Evolutionary conservation across 2,329 filamentous ascomycete species (phyloP), one percentile per base, ranked within the genome.

Genomic region (Davidsoniella virescens): DNA sequence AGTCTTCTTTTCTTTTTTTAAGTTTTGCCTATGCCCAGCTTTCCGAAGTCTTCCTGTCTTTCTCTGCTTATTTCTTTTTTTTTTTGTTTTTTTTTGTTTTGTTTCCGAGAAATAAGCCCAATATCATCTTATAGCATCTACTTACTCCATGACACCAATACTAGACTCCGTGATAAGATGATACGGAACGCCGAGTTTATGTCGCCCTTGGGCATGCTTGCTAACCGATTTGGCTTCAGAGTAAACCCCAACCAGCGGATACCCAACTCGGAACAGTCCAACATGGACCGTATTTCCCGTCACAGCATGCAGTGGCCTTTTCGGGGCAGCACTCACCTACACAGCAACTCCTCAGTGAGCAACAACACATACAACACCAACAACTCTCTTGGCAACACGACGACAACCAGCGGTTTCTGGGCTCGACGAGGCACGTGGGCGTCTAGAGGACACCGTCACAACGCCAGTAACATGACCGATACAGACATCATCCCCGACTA

Each of bases 401-500:
- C 51, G 9, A 47, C 47, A 26, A 42, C 44, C 29, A 46, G 43
- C 25, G 50, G 51, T 17, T 50, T 52, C 37, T 52, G 51, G 51
- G 51, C 47, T 12, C 51, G 51, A 36, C 51, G 47, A 12, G 47
- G 46, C 6, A 49, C 51, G 9, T 50, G 40, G 33, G 38, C 45
- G 7, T 48, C 41, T 5, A 43, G 47, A 12, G 37, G 51, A 16
- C 51, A 51, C 37, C 50, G 39, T 12, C 50, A 52, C 44, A 52
- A 45, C 36, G 42, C 61, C 20, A 61, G 60, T 16, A 61, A 57
- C 49, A 55, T 61, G 20, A 62, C 68, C 25, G 64, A 68, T 51
- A 63, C 63, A 50, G 67, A 69, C 49, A 64, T 75, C 29, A 66
- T 76, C 14, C 72, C 72, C 7, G 72, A 76, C 59, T 76, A 76